Base-by-base conservation (phyloP, 2,329 filamentous ascomycete genomes). In the Mycocentrospora acerina region DNA sequence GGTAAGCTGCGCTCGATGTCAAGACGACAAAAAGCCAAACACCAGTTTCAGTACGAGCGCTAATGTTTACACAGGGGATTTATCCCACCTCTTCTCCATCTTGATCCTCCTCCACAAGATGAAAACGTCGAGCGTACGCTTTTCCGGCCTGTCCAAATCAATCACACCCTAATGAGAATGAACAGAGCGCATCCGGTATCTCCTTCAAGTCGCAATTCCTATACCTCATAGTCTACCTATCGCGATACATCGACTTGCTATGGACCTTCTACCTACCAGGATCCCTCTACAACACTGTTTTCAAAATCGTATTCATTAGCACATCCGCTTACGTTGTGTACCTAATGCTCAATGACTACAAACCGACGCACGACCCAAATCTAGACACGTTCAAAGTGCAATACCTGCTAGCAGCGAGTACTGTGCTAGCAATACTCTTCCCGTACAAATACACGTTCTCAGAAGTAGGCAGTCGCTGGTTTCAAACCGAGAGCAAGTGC, bases 121-220 rank as follows among this genome's bases (percentile, higher is more conserved):
- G 90, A 84, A 85, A 59, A 71, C 68, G 40, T 84, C 93, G 30
- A 95, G 88, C 66, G 91, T 96, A 77, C 46, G 83, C 70, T 12
- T n/a, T 5, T 26, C 7, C 10, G 14, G 10, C 14, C 25, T 32
- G 19, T 11, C 31, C 32, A 9, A 24, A 27, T 5, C 13, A 11
- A 17, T 27, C 46, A 40, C 25, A 27, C 24, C 18, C 48, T 59
- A 47, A 60, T 45, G 29, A 24, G 24, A 8, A n/a, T 10, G 12
- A 39, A 4, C 42, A 96, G 91, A 96, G 90, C 77, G 95, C 90
- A 68, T 85, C 91, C 28, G 93, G 93, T 58, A 91, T 98, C 71
- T 98, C 93, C 12, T 97, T 98, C 80, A 98, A 98, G 70, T 96
- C 91, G 46, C 93, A 98, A 78, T 88, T 85, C 34, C 80, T 98